A percentile compares a stretch with the other conserved stretches of the same genome.
These are phyloP conservation scores for Albophoma yamanashiensis DNA, from an alignment of 2,329 filamentous ascomycete genomes.

Conservation along the genomic window DNA sequence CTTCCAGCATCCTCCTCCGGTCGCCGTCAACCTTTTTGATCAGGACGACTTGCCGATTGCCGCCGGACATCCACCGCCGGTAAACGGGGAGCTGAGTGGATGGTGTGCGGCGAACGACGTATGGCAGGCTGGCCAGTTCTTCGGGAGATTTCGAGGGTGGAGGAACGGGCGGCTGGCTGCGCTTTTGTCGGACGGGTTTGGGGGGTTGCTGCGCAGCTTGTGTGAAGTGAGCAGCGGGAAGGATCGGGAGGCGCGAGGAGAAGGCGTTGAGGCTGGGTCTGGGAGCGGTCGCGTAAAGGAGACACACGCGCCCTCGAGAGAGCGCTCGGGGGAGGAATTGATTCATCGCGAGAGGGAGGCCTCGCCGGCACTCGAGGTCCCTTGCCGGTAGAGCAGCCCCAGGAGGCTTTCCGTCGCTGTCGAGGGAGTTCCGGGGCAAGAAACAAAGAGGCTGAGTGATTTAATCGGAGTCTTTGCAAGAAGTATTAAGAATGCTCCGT, in stretches of 20 bases:
- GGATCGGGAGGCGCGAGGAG: conserved; percentile 7
- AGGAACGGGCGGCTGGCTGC: conserved; percentile 15
- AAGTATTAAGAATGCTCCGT: neutral
- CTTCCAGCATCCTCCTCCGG: conserved; percentile 47
- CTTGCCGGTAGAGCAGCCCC: neutral
- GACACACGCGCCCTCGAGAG: conserved; percentile 8
- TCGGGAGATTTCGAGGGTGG: conserved; percentile 18
- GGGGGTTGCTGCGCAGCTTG: conserved; percentile 8
- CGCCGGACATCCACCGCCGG: conserved; percentile 59
- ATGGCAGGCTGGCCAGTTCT: conserved; percentile 32
- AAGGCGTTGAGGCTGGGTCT: conserved; percentile 4
- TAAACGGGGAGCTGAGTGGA: conserved; percentile 71
- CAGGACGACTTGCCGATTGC: conserved; percentile 62
- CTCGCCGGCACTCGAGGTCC: neutral
- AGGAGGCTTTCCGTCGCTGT: neutral
- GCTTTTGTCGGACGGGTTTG: conserved; percentile 11
- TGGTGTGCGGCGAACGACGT: conserved; percentile 61
- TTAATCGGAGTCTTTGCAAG: too few relatives aligned
- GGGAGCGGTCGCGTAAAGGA: conserved; percentile 5
- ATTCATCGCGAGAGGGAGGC: conserved; percentile 12
- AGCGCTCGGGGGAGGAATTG: conserved; percentile 13
- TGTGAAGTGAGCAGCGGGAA: conserved; percentile 9
- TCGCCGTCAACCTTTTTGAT: conserved; percentile 76
- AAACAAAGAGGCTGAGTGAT: neutral
- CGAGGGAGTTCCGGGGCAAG: neutral